Evolutionary conservation across 2,329 filamentous ascomycete species (phyloP).

Genomic region (Fusarium humuli): DNA sequence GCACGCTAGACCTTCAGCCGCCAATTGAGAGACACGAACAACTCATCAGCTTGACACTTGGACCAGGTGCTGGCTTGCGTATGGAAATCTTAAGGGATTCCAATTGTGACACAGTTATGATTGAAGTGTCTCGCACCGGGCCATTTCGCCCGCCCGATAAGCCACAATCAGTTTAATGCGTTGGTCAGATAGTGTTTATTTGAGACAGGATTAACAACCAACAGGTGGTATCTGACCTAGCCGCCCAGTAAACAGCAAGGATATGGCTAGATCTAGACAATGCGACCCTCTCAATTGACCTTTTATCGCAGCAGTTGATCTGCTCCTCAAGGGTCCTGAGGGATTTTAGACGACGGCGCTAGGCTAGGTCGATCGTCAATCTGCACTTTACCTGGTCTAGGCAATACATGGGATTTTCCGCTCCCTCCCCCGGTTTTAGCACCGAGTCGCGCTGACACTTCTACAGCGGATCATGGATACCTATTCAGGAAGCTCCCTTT

Average conservation of each 20-base stretch:
- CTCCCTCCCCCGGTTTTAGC: background rate
- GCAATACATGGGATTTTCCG: slow-evolving; percentile 3
- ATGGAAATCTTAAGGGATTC: background rate
- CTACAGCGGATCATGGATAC: background rate
- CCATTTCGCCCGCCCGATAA: background rate
- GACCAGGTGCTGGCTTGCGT: background rate
- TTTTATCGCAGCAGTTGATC: background rate
- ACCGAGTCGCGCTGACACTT: background rate
- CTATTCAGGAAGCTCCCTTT: slow-evolving; percentile 10
- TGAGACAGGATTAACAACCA: background rate
- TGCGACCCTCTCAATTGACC: background rate
- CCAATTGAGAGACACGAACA: background rate
- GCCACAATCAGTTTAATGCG: background rate
- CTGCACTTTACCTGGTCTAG: background rate
- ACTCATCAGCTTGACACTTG: background rate
- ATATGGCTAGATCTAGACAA: background rate
- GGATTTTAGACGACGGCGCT: background rate
- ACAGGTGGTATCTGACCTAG: background rate
- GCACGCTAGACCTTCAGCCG: background rate
- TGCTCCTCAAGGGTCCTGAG: background rate
- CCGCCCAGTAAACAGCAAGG: background rate
- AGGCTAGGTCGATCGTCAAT: slow-evolving; percentile 1
- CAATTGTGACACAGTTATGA: background rate
- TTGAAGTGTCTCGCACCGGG: background rate
- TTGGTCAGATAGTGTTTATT: background rate